Percentiles rank a stretch among this genome's conserved stretches.
These are phyloP conservation scores for Panellus pusillus DNA, from an alignment of 768 basidiomycete species.

Conservation along the genomic window DNA sequence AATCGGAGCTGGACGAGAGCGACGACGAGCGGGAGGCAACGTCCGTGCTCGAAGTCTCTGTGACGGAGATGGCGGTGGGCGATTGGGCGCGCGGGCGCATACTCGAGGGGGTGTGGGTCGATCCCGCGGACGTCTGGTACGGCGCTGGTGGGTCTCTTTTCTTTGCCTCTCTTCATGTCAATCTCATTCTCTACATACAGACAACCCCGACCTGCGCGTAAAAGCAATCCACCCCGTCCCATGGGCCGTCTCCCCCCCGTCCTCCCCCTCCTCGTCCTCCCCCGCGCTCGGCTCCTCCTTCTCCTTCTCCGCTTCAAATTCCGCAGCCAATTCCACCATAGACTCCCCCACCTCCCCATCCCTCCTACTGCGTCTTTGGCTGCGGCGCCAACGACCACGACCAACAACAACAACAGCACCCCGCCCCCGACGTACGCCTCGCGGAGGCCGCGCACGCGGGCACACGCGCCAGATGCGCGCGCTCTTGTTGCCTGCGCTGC, in stretches of 20 bases:
- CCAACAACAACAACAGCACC: too few species aligned
- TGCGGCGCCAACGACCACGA: too few species aligned
- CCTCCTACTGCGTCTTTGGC: too few species aligned
- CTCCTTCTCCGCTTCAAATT: too few species aligned
- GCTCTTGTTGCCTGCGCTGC: slow-evolving; percentile 65
- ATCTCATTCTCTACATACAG: slow-evolving; percentile 24
- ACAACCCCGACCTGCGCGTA: slow-evolving; percentile 18
- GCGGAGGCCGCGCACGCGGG: slow-evolving; percentile 64
- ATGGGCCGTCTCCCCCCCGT: slow-evolving; percentile 46
- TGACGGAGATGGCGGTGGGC: slow-evolving; percentile 57
- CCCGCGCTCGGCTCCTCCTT: slow-evolving; percentile 9
- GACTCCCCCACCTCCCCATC: too few species aligned
- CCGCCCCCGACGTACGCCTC: slow-evolving; percentile 64
- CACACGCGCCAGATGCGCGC: slow-evolving; percentile 59
- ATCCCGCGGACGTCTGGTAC: slow-evolving; percentile 72
- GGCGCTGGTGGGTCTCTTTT: slow-evolving; percentile 24
- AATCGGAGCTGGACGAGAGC: slow-evolving; percentile 36
- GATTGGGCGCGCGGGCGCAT: slow-evolving; percentile 75
- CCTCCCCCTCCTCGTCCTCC: slow-evolving; percentile 21
- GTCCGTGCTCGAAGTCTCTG: slow-evolving; percentile 33
- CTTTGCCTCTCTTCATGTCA: slow-evolving; percentile 35
- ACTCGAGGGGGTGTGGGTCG: slow-evolving; percentile 75
- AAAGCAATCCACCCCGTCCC: slow-evolving; percentile 59
- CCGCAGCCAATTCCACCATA: too few species aligned
- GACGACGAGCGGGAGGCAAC: slow-evolving; percentile 52